Conservation (phyloP, 441 rosid genomes). For the Pelargonium fulgidum region DNA sequence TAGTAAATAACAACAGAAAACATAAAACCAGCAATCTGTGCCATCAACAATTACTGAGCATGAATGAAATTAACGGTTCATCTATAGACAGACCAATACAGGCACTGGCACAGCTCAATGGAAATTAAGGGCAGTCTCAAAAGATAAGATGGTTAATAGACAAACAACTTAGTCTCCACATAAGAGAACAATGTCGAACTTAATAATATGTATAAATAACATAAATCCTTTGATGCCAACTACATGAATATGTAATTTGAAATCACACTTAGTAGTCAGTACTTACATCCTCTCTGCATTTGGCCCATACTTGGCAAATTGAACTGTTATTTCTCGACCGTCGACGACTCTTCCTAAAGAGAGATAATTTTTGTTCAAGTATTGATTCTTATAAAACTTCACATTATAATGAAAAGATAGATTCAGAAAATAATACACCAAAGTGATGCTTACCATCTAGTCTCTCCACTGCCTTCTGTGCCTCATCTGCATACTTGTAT, state of each 20-base stretch:
- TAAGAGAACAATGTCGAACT: neutral
- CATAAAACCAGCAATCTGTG: neutral
- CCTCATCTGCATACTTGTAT: conserved; percentile 66
- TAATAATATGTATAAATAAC: too few species aligned
- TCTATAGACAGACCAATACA: neutral
- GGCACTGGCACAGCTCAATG: neutral
- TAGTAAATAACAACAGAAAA: neutral
- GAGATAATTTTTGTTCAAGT: neutral
- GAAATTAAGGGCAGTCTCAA: neutral
- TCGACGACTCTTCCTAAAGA: conserved; percentile 64
- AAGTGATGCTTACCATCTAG: conserved; percentile 46
- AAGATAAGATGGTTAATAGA: neutral
- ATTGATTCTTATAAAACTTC: neutral
- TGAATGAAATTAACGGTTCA: neutral
- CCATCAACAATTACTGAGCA: neutral
- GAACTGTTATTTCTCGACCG: conserved; percentile 70
- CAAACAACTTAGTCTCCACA: neutral
- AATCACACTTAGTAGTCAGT: neutral
- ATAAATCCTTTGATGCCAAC: neutral
- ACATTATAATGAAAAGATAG: neutral
- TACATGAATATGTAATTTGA: neutral
- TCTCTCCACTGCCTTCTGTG: conserved; percentile 67
- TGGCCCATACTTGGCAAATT: conserved; percentile 71
- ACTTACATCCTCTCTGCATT: conserved; percentile 66
- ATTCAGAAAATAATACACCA: neutral